phyloP scores from a whole-genome alignment of 176 grass and related monocot genomes.

The Avena sativa region DNA sequence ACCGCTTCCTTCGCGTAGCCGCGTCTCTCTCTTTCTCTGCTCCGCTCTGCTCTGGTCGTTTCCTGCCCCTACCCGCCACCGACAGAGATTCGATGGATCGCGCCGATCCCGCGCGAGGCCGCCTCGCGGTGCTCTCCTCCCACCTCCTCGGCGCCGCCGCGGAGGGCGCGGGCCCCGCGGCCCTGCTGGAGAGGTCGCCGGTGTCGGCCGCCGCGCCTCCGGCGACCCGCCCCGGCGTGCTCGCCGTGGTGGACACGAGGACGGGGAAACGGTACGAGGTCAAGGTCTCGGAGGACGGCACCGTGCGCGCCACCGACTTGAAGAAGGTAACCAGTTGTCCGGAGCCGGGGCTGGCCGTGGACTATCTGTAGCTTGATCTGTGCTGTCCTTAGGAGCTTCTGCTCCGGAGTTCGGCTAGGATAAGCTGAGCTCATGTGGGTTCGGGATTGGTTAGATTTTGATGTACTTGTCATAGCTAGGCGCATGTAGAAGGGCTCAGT shows the following conservation, averaged over 20 bases:
- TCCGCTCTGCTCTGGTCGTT: neutral
- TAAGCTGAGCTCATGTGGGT: neutral
- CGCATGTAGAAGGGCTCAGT: neutral
- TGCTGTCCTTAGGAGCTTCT: neutral
- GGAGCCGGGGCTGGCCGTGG: neutral
- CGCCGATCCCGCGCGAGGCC: slow-evolving; percentile 49
- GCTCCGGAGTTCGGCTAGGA: neutral
- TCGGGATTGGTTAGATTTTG: slow-evolving; percentile 13
- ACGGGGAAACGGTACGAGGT: slow-evolving; percentile 73
- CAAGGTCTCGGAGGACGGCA: slow-evolving; percentile 75
- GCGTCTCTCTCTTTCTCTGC: neutral
- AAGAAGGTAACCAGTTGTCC: slow-evolving; percentile 58
- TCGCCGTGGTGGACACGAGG: slow-evolving; percentile 67
- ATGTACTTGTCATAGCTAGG: neutral
- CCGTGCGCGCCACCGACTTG: slow-evolving; percentile 79
- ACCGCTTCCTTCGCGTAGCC: slow-evolving; percentile 10
- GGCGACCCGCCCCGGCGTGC: slow-evolving; percentile 57
- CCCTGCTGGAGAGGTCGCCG: slow-evolving; percentile 58
- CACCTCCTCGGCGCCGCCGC: slow-evolving; percentile 35
- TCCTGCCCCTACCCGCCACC: slow-evolving; percentile 1
- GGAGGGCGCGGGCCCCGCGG: neutral
- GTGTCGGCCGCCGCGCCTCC: slow-evolving; percentile 33
- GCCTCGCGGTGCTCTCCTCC: slow-evolving; percentile 61
- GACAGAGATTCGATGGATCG: slow-evolving; percentile 50
- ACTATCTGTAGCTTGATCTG: slow-evolving; percentile 16